Base-by-base conservation (phyloP, 352 stramenopile species). In the Globisporangium okanoganense region DNA sequence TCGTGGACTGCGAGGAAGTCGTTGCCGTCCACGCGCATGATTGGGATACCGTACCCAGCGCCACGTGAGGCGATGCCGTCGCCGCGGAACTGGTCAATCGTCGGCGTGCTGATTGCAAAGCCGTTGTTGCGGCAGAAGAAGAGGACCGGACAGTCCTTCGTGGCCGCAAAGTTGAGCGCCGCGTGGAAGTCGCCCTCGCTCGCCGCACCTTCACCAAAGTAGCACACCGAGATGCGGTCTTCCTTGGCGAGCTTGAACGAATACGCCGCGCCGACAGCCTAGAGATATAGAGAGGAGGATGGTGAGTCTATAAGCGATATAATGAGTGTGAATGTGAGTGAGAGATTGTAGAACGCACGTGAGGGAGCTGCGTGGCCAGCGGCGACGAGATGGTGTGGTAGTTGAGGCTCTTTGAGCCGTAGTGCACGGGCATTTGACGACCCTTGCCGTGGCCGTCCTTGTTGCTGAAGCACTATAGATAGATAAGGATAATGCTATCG, bases 41-140 rank as follows among this genome's bases (percentile, higher is more conserved):
- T 90, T 2, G 92, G 86, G 69, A 99, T 99, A 13, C 97, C 97
- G 63, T 99, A 99, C 20, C 95, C 97, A 47, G 75, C 85, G 33
- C 94, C 97, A 35, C 96, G 78, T 3, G 88, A 93, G 3, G 97
- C 88, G 47, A 99, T 98, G 8, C 97, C 97, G 72, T 99, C 97
- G 48, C 97, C 97, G 31, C 89, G 85, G 79, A 97, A 99, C 76
- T 99, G 97, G 66, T 99, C 97, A 35, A 72, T 70, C 0, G 95
- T 93, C 1, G 96, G 90, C 20, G 97, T 99, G 58, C 87, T 96
- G 64, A 99, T 99, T 6, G 97, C 97, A 70, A 98, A 99, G 8
- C 97, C 97, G 73, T 99, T 99, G 79, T 99, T 99, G 14, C 97
- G 82, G 67, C 95, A 98, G 70, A 99, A 94, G 71, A 99, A 99